phyloP scores from a whole-genome alignment of 352 stramenopile genomes.

The Globisporangium echinulatum region DNA sequence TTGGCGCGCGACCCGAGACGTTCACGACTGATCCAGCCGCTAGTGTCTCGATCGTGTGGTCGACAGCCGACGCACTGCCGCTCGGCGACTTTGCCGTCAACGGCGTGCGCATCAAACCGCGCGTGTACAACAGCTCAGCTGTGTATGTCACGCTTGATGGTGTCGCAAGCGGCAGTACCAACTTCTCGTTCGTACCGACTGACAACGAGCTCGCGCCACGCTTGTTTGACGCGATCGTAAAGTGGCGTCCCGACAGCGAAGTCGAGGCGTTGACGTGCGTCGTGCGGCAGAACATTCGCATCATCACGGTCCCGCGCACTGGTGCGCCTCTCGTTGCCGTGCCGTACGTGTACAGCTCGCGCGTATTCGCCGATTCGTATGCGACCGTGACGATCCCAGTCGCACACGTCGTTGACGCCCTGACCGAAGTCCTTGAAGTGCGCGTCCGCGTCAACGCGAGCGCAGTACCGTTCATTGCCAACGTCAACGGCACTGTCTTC shows the following conservation, averaged over 20 bases:
- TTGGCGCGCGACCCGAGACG: background rate
- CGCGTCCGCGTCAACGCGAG: constrained; percentile 6
- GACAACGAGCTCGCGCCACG: no score
- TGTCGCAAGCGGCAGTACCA: background rate
- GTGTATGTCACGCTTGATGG: constrained; percentile 4
- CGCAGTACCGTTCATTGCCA: constrained; percentile 9
- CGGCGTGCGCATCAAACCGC: background rate
- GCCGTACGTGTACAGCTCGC: constrained; percentile 23
- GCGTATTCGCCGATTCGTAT: constrained; percentile 12
- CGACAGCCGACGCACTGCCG: background rate
- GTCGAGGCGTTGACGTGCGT: constrained; percentile 8
- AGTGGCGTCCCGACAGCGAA: constrained; percentile 1
- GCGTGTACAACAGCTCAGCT: constrained; percentile 10
- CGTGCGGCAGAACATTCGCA: constrained; percentile 7
- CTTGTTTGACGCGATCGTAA: constrained; percentile 13
- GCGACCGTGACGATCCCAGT: constrained; percentile 21
- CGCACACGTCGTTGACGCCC: constrained; percentile 5
- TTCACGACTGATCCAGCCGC: background rate
- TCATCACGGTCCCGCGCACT: constrained; percentile 12
- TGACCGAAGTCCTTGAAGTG: constrained; percentile 4
- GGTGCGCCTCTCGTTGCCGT: constrained; percentile 1
- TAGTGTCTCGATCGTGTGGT: constrained; percentile 9
- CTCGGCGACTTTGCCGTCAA: constrained; percentile 7
- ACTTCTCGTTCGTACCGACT: constrained; percentile 2
- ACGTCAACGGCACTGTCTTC: background rate